These are phyloP conservation scores for Fusarium foetens DNA, from an alignment of 2,329 filamentous ascomycete species.

Conservation along the genomic window DNA sequence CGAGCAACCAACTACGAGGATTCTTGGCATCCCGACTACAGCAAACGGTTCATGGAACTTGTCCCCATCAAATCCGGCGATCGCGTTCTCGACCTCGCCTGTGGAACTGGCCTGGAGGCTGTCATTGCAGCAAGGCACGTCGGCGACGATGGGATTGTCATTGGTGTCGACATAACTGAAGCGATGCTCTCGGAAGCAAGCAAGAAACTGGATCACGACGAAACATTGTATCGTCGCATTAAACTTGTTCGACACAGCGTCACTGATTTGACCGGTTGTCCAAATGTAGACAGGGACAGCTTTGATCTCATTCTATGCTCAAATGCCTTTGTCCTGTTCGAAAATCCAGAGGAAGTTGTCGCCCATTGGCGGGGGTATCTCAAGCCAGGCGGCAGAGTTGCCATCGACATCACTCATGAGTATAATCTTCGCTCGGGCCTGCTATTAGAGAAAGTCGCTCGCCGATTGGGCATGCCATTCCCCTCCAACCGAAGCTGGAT, in stretches of 20 bases:
- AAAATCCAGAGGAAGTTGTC: constrained; percentile 41
- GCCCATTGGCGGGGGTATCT: constrained; percentile 46
- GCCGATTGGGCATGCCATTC: constrained; percentile 38
- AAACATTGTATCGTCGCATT: constrained; percentile 28
- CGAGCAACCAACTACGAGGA: constrained; percentile 48
- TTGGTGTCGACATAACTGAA: constrained; percentile 48
- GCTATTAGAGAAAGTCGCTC: constrained; percentile 44
- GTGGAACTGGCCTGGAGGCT: constrained; percentile 50
- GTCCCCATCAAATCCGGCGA: constrained; percentile 41
- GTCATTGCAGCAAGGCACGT: constrained; percentile 45
- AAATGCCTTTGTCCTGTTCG: constrained; percentile 49
- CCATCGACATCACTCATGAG: constrained; percentile 50
- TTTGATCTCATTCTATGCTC: constrained; percentile 50
- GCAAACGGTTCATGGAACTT: constrained; percentile 45
- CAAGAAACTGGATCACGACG: constrained; percentile 34
- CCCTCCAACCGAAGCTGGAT: constrained; percentile 48
- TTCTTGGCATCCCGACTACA: constrained; percentile 49
- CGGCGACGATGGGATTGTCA: constrained; percentile 42
- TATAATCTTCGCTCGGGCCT: constrained; percentile 40
- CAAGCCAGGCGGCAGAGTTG: constrained; percentile 42
- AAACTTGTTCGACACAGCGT: constrained; percentile 45
- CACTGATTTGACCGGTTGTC: constrained; percentile 38
- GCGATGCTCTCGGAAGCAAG: constrained; percentile 48
- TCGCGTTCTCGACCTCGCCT: constrained; percentile 47
- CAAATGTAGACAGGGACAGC: constrained; percentile 29